A percentile compares a stretch with the other conserved stretches of the same genome.
These are phyloP conservation scores for Anthoceros angustus DNA, from an alignment of 225 moss, liverwort and hornwort species.

Conservation along the genomic window DNA sequence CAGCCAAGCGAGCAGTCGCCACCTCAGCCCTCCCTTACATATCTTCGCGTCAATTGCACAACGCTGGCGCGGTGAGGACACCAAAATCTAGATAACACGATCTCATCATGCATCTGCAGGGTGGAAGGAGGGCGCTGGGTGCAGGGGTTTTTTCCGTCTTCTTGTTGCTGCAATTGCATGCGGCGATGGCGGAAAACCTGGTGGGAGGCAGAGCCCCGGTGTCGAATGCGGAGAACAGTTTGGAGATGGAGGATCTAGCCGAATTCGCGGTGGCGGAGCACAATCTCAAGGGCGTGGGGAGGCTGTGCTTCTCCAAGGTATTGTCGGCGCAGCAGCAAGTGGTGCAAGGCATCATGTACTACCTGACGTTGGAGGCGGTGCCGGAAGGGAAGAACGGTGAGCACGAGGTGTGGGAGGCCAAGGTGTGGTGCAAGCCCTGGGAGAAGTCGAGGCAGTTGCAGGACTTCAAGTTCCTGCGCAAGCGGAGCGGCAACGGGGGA, in stretches of 20 bases:
- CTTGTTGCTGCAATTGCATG: slow-evolving; percentile 13
- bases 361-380: slow-evolving; percentile 39
- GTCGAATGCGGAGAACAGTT: slow-evolving; percentile 19
- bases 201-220: slow-evolving; percentile 20
- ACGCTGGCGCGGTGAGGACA: too few relatives aligned
- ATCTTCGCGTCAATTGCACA: too few relatives aligned
- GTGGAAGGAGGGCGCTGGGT: background rate
- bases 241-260: slow-evolving; percentile 32
- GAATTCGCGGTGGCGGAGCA: slow-evolving; percentile 38
- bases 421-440: slow-evolving; percentile 50
- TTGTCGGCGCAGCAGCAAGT: slow-evolving; percentile 40
- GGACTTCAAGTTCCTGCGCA: slow-evolving; percentile 35
- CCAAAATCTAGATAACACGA: too few relatives aligned
- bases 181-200: slow-evolving; percentile 10
- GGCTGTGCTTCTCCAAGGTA: slow-evolving; percentile 35
- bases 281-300: slow-evolving; percentile 37
- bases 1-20: too few relatives aligned
- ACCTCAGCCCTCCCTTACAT: too few relatives aligned
- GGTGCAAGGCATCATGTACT: slow-evolving; percentile 35
- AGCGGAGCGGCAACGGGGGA: slow-evolving; percentile 14
- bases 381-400: slow-evolving; percentile 14
- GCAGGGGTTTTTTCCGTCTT: slow-evolving; percentile 8
- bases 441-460: slow-evolving; percentile 32
- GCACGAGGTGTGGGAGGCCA: slow-evolving; percentile 38
- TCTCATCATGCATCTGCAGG: background rate